Conservation (phyloP, 2,329 filamentous ascomycete genomes). For the Monosporascus cannonballus region DNA sequence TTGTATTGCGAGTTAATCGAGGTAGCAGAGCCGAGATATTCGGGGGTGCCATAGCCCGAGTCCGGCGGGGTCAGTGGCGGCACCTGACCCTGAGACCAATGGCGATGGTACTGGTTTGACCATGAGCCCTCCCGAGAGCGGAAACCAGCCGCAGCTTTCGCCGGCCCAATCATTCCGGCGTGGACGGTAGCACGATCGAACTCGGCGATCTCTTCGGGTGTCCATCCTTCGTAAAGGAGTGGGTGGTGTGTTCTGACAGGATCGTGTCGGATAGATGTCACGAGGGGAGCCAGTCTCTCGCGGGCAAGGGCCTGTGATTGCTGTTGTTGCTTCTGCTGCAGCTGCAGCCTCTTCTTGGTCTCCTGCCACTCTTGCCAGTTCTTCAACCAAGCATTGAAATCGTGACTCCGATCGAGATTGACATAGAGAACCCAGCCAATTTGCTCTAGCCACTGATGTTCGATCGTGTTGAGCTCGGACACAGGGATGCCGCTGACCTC, state of each 20-base stretch:
- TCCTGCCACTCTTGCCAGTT: slow-evolving; percentile 55
- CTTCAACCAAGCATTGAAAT: slow-evolving; percentile 56
- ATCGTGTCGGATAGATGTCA: slow-evolving; percentile 42
- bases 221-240: slow-evolving; percentile 37
- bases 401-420: slow-evolving; percentile 72
- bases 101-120: slow-evolving; percentile 32
- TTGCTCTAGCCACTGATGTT: slow-evolving; percentile 79
- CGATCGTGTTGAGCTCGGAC: slow-evolving; percentile 74
- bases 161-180: slow-evolving; percentile 22
- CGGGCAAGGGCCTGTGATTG: slow-evolving; percentile 38
- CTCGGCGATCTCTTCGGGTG: slow-evolving; percentile 50
- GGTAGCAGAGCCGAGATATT: slow-evolving; percentile 50
- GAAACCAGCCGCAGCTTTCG: slow-evolving; percentile 27
- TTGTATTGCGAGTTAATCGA: slow-evolving; percentile 50
- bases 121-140: slow-evolving; percentile 39
- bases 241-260: slow-evolving; percentile 25
- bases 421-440: slow-evolving; percentile 84
- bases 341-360: slow-evolving; percentile 40
- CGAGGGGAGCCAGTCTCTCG: slow-evolving; percentile 43
- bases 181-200: slow-evolving; percentile 45
- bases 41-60: slow-evolving; percentile 56
- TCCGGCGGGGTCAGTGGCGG: slow-evolving; percentile 54
- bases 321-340: slow-evolving; percentile 25
- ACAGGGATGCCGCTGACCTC: slow-evolving; percentile 90
- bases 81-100: slow-evolving; percentile 32